Evolutionary conservation across 1,284 basidiomycete species (phyloP), one percentile per base, ranked within the genome.

Genomic region (Tilletia walkeri): DNA sequence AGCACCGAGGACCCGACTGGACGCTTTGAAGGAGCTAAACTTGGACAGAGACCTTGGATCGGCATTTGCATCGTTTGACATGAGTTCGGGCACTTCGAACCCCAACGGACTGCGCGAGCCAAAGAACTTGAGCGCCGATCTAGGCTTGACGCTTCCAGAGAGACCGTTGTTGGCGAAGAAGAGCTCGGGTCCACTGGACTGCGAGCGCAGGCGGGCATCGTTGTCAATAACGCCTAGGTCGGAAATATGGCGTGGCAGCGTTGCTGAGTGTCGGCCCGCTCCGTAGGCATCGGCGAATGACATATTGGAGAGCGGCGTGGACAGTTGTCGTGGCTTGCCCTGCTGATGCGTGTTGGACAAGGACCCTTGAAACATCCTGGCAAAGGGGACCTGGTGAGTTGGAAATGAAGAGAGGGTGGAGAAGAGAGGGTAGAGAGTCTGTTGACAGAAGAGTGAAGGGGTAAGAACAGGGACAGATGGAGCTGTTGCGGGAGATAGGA

Each of bases 21-120:
- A 63, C 30, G 59, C 59, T 18, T 63, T 63, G 59, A 63, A 63
- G 1, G 59, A 18, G 34, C 36, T 63, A 14, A 63, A 63, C 59
- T 63, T 63, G 59, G 59, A 63, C 30, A 39, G 5, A 5, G 36
- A 34, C 59, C 36, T 38, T 18, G 30, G 34, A 12, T 39, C 59
- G 30, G 1, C 34, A 36, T 9, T 18, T 1, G 3, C 10, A 39
- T 20, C 59, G 36, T 39, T 16, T 2, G 34, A 18, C 9, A 56
- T 56, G 54, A 63, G 59, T 38, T 63, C 59, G 59, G 30, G 36
- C 0, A 63, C 34, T 3, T 63, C 59, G 16, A 39, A 14, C 3
- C 34, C 59, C 9, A 63, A 34, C 59, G 59, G 59, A 39, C 59
- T 63, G 30, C 59, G 59, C 16, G 50, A 53, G 50, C 12, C 16